A percentile compares a stretch with the other conserved stretches of the same genome.
phyloP scores from a whole-genome alignment of 2,329 filamentous ascomycete genomes.

The Cladosporium austrohemisphaericum region DNA sequence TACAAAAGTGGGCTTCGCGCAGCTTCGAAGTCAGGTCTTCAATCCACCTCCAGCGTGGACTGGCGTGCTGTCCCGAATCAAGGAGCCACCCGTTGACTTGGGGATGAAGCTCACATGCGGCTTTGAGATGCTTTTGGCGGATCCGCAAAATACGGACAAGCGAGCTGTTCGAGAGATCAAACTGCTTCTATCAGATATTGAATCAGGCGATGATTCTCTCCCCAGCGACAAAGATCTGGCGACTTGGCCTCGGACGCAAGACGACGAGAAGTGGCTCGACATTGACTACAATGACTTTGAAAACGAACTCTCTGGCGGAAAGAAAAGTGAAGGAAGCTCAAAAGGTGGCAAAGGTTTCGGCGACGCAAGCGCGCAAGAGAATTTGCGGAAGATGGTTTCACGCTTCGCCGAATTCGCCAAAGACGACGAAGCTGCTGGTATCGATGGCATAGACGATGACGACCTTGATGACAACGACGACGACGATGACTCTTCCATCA shows the following conservation, averaged over 20 bases:
- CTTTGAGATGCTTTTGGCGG: constrained; percentile 78
- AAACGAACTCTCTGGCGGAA: constrained; percentile 63
- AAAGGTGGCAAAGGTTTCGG: constrained; percentile 47
- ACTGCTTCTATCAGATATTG: constrained; percentile 70
- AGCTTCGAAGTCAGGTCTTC: constrained; percentile 83
- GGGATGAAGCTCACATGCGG: constrained; percentile 90
- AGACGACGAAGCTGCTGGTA: constrained; percentile 79
- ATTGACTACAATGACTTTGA: constrained; percentile 90
- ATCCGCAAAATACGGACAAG: constrained; percentile 65
- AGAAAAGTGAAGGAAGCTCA: constrained; percentile 18
- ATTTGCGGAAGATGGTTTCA: constrained; percentile 85
- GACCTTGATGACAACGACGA: constrained; percentile 57
- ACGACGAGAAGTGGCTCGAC: constrained; percentile 87
- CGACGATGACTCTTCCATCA: constrained; percentile 37
- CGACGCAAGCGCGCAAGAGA: constrained; percentile 64
- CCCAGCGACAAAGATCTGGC: constrained; percentile 71
- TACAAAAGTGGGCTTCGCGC: constrained; percentile 85
- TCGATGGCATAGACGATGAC: constrained; percentile 65
- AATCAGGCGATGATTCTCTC: constrained; percentile 65
- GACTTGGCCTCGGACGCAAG: constrained; percentile 66
- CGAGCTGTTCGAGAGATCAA: constrained; percentile 69
- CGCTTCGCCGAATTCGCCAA: constrained; percentile 91
- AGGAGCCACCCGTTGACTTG: constrained; percentile 52
- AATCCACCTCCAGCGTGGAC: constrained; percentile 57
- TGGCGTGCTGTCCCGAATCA: constrained; percentile 38